Conservation (phyloP, 192 early-diverging fungal genomes). For the Haplosporangium gracile region DNA sequence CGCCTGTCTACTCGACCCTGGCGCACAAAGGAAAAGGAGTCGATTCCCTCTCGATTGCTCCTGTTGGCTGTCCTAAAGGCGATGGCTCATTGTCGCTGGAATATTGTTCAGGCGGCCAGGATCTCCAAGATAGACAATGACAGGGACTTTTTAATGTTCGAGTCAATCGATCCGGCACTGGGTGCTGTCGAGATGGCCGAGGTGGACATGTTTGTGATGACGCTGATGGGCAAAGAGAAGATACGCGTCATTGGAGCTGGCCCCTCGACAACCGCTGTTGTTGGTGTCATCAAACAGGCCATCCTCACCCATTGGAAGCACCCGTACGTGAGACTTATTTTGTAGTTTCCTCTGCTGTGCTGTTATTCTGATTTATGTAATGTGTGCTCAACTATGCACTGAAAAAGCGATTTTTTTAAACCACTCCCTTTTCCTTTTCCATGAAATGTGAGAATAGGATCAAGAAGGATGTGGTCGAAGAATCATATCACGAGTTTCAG, state of each 20-base stretch:
- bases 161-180: background rate
- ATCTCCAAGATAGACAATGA: background rate
- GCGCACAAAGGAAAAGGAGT: background rate
- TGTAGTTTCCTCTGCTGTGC: background rate
- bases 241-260: background rate
- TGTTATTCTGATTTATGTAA: too few species aligned
- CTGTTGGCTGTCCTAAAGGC: background rate
- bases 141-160: background rate
- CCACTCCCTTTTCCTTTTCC: too few species aligned
- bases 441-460: background rate
- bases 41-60: background rate
- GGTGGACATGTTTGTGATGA: background rate
- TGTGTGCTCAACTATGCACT: too few species aligned
- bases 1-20: background rate
- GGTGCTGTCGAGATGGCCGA: background rate
- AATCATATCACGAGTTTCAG: background rate
- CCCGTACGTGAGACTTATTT: background rate
- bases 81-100: background rate
- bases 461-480: background rate
- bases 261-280: background rate
- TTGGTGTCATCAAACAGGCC: background rate
- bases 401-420: too few species aligned
- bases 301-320: background rate
- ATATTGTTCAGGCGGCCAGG: background rate
- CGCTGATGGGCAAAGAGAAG: background rate